Conservation (phyloP, 257 asterid genomes). For the Solanum megistacrolobum region DNA sequence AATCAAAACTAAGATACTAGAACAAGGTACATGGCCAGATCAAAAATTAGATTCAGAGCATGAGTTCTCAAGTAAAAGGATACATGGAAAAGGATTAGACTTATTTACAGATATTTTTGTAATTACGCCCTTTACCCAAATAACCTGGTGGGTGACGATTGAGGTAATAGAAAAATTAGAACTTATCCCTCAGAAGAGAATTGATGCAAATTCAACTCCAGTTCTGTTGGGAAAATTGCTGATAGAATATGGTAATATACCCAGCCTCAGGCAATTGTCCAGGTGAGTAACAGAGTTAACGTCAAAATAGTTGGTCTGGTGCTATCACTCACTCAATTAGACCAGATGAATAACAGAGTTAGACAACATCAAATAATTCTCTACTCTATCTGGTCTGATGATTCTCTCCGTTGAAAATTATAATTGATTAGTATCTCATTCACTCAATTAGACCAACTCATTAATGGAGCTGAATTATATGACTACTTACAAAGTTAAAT, state of each 20-base stretch:
- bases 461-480: background rate
- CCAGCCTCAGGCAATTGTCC: background rate
- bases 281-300: background rate
- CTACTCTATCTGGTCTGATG: background rate
- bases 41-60: background rate
- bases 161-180: background rate
- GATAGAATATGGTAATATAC: background rate
- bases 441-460: background rate
- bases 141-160: background rate
- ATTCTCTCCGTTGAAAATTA: background rate
- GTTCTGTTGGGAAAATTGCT: background rate
- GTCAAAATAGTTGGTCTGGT: background rate
- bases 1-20: background rate
- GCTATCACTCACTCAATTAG: background rate
- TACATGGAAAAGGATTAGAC: background rate
- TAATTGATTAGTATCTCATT: background rate
- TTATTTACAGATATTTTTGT: background rate
- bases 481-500: conserved; percentile 31
- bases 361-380: background rate
- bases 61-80: background rate
- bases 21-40: background rate
- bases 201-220: background rate
- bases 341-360: background rate
- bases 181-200: background rate
- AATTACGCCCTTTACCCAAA: background rate